Conservation (phyloP, 306 rosid genomes). For the Hippophae tibetana region DNA sequence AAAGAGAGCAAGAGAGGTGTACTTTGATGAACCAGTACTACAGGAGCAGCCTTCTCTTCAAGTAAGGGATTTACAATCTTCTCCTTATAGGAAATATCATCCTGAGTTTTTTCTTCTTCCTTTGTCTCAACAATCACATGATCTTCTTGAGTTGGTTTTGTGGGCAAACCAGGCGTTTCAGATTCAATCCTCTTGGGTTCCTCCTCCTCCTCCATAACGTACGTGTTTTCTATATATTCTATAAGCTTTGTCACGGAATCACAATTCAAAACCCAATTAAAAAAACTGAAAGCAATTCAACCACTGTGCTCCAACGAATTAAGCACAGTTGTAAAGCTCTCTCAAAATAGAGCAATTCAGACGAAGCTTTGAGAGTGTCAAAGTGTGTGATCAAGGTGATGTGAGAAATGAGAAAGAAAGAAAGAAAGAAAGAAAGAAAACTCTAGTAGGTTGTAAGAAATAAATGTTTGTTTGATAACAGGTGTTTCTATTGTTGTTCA, state of each 20-base stretch:
- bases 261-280: not conserved
- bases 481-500: too few relatives aligned
- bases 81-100: slow-evolving; percentile 3
- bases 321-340: too few relatives aligned
- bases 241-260: slow-evolving; percentile 26
- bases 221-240: not conserved
- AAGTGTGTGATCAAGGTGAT: too few relatives aligned
- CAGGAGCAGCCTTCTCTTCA: slow-evolving; percentile 19
- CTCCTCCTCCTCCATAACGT: slow-evolving; percentile 51
- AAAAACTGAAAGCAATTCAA: not conserved
- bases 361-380: too few relatives aligned
- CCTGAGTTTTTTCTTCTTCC: slow-evolving; percentile 1
- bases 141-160: not conserved
- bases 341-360: too few relatives aligned
- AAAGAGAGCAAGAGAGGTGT: not conserved
- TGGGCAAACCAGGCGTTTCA: not conserved
- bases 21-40: slow-evolving; percentile 27
- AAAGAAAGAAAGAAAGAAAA: too few relatives aligned
- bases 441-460: too few relatives aligned
- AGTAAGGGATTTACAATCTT: too few relatives aligned
- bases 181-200: slow-evolving; percentile 22
- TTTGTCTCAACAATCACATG: not conserved
- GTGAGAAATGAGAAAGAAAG: too few relatives aligned
- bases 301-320: not conserved
- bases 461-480: too few relatives aligned